A percentile compares a stretch with the other conserved stretches of the same genome.
phyloP scores from a whole-genome alignment of 73 alveolate species.

The Effrenium voratum region DNA sequence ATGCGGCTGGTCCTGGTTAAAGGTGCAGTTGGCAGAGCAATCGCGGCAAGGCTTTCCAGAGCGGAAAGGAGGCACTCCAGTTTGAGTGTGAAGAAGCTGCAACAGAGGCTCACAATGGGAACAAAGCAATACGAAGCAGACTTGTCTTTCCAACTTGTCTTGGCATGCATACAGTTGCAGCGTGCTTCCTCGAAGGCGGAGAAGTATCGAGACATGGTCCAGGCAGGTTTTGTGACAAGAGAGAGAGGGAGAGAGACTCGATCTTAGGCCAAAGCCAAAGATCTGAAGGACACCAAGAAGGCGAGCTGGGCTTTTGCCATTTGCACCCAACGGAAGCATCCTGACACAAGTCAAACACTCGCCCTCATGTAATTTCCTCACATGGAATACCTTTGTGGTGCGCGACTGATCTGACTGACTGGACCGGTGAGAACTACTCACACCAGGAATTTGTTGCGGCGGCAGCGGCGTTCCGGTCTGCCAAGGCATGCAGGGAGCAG shows the following conservation, averaged over 20 bases:
- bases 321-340: too few relatives aligned
- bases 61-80: slow-evolving; percentile 8
- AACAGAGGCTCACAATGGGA: slow-evolving; percentile 1
- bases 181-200: background rate
- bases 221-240: background rate
- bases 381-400: too few relatives aligned
- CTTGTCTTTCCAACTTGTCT: background rate
- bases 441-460: slow-evolving; percentile 61
- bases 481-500: slow-evolving; percentile 41
- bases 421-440: too few relatives aligned
- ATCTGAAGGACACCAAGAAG: slow-evolving; percentile 51
- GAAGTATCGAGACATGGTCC: background rate
- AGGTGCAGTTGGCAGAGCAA: too few relatives aligned
- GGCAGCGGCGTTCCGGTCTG: slow-evolving; percentile 47
- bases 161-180: background rate
- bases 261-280: slow-evolving; percentile 15
- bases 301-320: background rate
- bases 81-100: slow-evolving; percentile 16
- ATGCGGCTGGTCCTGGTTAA: too few relatives aligned
- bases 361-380: too few relatives aligned
- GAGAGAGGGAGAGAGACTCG: background rate
- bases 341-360: too few relatives aligned
- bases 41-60: slow-evolving; percentile 29
- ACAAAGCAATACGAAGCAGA: background rate
- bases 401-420: too few relatives aligned